Conservation (phyloP, 345 rosid genomes). For the Eucalyptus victrix region DNA sequence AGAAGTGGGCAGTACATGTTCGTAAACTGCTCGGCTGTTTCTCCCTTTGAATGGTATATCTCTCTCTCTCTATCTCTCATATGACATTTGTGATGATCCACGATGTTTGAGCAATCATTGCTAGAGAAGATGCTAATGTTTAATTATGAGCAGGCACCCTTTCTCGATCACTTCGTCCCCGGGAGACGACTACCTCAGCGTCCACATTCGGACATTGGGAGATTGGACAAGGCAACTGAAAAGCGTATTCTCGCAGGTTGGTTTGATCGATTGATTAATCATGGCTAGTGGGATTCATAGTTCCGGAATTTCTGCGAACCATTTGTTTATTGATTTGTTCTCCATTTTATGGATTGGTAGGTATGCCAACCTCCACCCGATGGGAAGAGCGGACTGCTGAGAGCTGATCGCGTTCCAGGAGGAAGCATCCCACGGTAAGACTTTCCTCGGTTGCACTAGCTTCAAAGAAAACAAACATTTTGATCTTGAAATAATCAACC, state of each 20-base stretch:
- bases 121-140: background rate
- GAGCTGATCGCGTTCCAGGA: slow-evolving; percentile 30
- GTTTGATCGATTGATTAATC: background rate
- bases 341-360: background rate
- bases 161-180: slow-evolving; percentile 96
- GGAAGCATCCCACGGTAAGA: slow-evolving; percentile 23
- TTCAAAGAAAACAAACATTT: background rate
- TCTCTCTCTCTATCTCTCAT: background rate
- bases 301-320: background rate
- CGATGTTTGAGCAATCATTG: background rate
- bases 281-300: background rate
- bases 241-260: slow-evolving; percentile 62
- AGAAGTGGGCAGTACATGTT: slow-evolving; percentile 95
- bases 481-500: background rate
- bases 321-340: background rate
- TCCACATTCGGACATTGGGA: slow-evolving; percentile 76
- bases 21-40: slow-evolving; percentile 71
- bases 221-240: slow-evolving; percentile 87
- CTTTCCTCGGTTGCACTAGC: background rate
- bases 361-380: slow-evolving; percentile 48
- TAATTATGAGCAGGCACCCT: slow-evolving; percentile 44
- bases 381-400: slow-evolving; percentile 53
- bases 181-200: slow-evolving; percentile 74
- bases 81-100: background rate
- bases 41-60: slow-evolving; percentile 65